Evolutionary conservation across 2,329 filamentous ascomycete species (phyloP).

Genomic region (Colletotrichum magnum): DNA sequence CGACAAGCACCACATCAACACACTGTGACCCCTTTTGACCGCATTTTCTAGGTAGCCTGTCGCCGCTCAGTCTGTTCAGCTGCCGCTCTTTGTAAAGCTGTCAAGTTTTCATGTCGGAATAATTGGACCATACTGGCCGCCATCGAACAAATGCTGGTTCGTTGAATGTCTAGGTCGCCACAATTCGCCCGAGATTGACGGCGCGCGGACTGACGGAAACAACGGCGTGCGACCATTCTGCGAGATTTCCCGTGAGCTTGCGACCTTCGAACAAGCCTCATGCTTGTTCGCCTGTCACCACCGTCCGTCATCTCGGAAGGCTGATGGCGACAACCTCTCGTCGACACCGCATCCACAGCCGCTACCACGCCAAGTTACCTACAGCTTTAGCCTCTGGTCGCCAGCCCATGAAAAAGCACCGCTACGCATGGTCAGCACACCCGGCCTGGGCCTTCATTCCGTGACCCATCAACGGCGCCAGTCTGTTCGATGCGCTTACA

Average conservation of each 20-base stretch:
- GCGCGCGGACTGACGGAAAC: neutral
- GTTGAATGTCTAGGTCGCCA: neutral
- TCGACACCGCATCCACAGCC: conserved; percentile 18
- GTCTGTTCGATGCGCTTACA: neutral
- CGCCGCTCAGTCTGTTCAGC: conserved; percentile 1
- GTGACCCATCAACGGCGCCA: conserved; percentile 1
- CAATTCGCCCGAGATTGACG: conserved; percentile 8
- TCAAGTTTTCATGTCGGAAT: too few relatives aligned
- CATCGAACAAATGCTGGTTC: neutral
- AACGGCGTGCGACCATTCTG: conserved; percentile 4
- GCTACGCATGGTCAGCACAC: conserved; percentile 14
- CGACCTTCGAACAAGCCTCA: conserved; percentile 8
- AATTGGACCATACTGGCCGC: too few relatives aligned
- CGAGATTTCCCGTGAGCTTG: conserved; percentile 4
- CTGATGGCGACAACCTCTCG: conserved; percentile 26
- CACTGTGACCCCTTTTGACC: neutral
- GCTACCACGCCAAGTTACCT: conserved; percentile 1
- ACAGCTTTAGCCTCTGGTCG: neutral
- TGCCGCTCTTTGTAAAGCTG: neutral
- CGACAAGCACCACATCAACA: neutral
- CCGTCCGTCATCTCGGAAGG: conserved; percentile 27
- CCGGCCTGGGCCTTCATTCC: neutral
- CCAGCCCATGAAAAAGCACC: neutral
- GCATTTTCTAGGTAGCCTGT: neutral
- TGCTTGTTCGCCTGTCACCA: conserved; percentile 29